Evolutionary conservation across 1,139 yeast genomes (phyloP), one percentile per base, ranked within the genome.

Genomic region (Casaregolazyma suthepensis): DNA sequence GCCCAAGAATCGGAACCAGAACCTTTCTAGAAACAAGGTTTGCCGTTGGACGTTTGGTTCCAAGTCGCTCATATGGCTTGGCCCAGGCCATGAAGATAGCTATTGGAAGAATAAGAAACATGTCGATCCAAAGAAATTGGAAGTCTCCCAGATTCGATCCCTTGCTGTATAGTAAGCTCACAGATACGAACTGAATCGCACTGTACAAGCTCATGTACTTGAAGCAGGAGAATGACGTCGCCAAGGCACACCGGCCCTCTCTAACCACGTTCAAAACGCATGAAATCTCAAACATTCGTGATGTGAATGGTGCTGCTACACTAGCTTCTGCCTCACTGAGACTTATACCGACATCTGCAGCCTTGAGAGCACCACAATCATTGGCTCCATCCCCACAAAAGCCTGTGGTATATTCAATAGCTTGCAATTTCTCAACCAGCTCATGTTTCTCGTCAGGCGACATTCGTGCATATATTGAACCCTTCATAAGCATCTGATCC

Each of bases 401-500:
- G 1, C 98, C 96, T 46, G 90, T 96, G 0, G 96, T 89, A 66
- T 91, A 93, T 63, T 89, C 96, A 22, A 93, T 67, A 40, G 75
- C 78, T 68, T 90, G 96, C 22, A 93, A 72, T 66, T 87, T 90
- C 63, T 87, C 93, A 31, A 93, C 97, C 52, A 93, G 75, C 70
- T 93, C 99, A 67, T 93, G 96, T 66, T 93, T 93, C 66, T 93
- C 99, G 69, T 93, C 99, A 0, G 99, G 99, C 0, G 98, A 91
- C 99, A 93, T 93, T 60, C 99, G 77, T 0, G 99, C 98, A 72
- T 84, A 94, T 6, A 93, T 80, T 49, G 83, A 81, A 57, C 93
- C 82, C 59, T 80, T 82, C 74, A 90, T 75, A 53, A 94, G 75
- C 64, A 93, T 77, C 50, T 77, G 79, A 55, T 85, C 83, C 18